A percentile compares a stretch with the other conserved stretches of the same genome.
phyloP scores from a whole-genome alignment of 208 protist genomes.

The Porcisia hertigi region DNA sequence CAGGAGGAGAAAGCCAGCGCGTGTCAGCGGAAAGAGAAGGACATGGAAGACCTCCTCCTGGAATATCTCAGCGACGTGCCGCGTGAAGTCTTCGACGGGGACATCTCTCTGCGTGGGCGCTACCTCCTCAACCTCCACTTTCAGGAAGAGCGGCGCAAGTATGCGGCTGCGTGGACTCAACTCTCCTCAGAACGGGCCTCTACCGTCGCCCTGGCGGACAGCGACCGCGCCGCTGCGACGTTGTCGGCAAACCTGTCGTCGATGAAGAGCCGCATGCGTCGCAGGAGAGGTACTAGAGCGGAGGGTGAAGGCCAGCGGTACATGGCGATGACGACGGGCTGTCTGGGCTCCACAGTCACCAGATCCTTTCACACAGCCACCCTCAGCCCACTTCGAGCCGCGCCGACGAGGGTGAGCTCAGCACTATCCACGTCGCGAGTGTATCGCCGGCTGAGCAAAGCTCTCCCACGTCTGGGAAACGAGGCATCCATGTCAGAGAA shows the following conservation, averaged over 20 bases:
- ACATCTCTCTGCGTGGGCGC: conserved; percentile 63
- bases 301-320: background rate
- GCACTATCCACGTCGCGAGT: conserved; percentile 1
- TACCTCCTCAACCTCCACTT: conserved; percentile 50
- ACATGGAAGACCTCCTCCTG: conserved; percentile 65
- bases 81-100: conserved; percentile 58
- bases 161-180: conserved; percentile 9
- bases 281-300: background rate
- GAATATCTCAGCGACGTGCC: conserved; percentile 60
- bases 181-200: background rate
- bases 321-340: conserved; percentile 3
- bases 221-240: background rate
- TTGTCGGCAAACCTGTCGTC: background rate
- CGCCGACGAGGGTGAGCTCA: conserved; percentile 16
- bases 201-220: background rate
- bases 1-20: background rate
- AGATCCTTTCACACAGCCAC: conserved; percentile 23
- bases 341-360: background rate
- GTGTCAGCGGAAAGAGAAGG: conserved; percentile 8
- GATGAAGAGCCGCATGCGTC: background rate
- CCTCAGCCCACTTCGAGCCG: conserved; percentile 22
- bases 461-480: too few relatives aligned
- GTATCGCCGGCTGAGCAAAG: background rate
- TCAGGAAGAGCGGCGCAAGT: conserved; percentile 25
- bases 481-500: background rate